Base-by-base conservation (phyloP, 2,329 filamentous ascomycete species). In the Atkinsonella texensis region DNA sequence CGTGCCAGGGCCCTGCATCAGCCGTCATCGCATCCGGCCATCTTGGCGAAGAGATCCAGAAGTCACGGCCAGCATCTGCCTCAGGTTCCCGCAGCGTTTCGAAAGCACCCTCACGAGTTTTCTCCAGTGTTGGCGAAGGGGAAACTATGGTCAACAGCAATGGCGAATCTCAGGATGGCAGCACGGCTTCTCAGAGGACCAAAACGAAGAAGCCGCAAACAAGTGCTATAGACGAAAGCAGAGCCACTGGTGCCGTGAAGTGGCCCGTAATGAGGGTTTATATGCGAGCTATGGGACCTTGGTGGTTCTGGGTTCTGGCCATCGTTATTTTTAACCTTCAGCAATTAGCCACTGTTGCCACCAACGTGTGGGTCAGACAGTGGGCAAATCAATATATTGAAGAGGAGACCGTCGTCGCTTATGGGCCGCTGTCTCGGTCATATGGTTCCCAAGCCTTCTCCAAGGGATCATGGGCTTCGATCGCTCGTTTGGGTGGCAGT, bases 321-420 rank as follows among this genome's bases (percentile, higher is more conserved):
- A 69, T 83, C 13, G 58, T 83, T 4, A 83, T 90, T 39, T 97
- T 98, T 62, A 76, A 77, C 31, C 71, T 85, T 44, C 90, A 96
- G 64, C 93, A 98, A 65, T 66, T 95, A 35, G 85, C 86, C 4
- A 86, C 86, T 23, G 85, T 97, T 2, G 88, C 85, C 0, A 94
- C 89, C 38, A 96, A 93, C 61, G 70, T 96, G 48, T 98, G 93
- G 93, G 95, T 98, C 60, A 81, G 88, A 59, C 76, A 91, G 65
- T 98, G 93, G 93, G 86, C 91, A 15, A 95, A 96, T 64, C 85
- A 93, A 54, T 97, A 97, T 64, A 77, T 76, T 52, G 70, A 62
- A 54, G 67, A 66, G 52, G 59, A 53, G 17, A 31, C 52, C n/a
- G 46, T 52, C 12, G 57, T 63, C 15, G 55, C 56, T 1, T 54